Base-by-base conservation (phyloP, 495 filamentous ascomycete species). In the Neurospora sp. region DNA sequence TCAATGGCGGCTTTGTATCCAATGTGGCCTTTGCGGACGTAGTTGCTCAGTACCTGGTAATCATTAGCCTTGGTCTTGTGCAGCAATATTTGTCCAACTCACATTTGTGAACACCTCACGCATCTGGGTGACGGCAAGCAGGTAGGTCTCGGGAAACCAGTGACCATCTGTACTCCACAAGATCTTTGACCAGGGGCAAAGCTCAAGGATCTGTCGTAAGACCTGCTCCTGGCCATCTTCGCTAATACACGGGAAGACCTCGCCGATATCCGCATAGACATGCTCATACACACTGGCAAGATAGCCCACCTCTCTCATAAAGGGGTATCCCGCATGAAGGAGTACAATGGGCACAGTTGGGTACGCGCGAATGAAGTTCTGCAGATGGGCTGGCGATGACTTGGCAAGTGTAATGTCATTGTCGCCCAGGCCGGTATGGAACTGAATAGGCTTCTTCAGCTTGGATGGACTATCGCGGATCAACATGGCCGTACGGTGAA, bases 91-190 rank as follows among this genome's bases (percentile, higher is more conserved):
- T 38, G n/a, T 12, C 11, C 35, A 18, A 44, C 69, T 3, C 44
- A 93, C 91, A 74, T 83, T 87, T 77, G 92, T 88, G 41, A 96
- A 82, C 10, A 88, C 92, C 72, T 93, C 90, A 31, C 94, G 88
- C 74, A 94, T 90, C 80, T 97, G 94, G 71, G 85, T 85, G 71
- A 92, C 90, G 18, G 93, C 92, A 42, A 96, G 83, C 78, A 92
- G 88, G 78, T 90, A 97, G 2, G 92, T 93, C 80, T 97, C 94
- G 0, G 94, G 92, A 74, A 93, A 93, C 79, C 87, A 92, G 78
- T 94, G 91, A 0, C 92, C 94, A 81, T 96, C 93, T 0, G 92
- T 94, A 73, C 92, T 94, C 90, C 93, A 97, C 2, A 95, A 78
- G 4, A 97, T 81, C 80, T 96, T 96, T 73, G 88, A 89, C 37